Conservation (phyloP, 2,329 filamentous ascomycete genomes). For the Botrytis squamosa region DNA sequence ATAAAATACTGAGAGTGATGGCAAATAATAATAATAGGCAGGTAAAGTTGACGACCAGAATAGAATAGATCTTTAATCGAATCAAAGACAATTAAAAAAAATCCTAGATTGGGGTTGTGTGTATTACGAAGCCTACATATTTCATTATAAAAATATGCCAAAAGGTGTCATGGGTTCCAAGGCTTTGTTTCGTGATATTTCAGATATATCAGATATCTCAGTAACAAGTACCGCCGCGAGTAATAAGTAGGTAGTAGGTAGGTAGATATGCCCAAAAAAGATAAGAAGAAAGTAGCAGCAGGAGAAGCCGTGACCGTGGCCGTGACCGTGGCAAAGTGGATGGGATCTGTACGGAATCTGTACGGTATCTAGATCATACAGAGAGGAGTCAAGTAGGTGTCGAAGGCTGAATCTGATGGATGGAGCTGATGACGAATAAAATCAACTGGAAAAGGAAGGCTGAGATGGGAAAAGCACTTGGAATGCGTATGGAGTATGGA, state of each 20-base stretch:
- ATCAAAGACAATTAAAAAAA: conserved; percentile 3
- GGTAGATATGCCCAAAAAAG: neutral
- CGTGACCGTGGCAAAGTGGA: neutral
- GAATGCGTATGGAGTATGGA: neutral
- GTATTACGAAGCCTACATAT: conserved; percentile 13
- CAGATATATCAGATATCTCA: neutral
- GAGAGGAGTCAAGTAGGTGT: neutral
- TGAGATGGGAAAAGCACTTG: neutral
- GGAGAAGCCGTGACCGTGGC: neutral
- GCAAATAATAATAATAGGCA: neutral
- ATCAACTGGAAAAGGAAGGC: neutral
- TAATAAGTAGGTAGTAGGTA: neutral
- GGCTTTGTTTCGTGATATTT: neutral
- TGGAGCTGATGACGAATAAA: neutral
- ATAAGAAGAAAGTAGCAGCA: neutral
- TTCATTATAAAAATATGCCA: conserved; percentile 11
- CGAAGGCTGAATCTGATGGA: neutral
- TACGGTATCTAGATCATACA: neutral
- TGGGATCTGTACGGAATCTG: neutral
- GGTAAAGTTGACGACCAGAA: too few relatives aligned
- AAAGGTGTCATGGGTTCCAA: conserved; percentile 8
- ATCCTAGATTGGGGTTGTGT: conserved; percentile 9
- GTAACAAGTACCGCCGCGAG: neutral
- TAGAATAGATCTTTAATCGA: neutral
- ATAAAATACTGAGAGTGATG: conserved; percentile 4